phyloP scores from a whole-genome alignment of 495 filamentous ascomycete genomes.

The Penicillium verhagenii region DNA sequence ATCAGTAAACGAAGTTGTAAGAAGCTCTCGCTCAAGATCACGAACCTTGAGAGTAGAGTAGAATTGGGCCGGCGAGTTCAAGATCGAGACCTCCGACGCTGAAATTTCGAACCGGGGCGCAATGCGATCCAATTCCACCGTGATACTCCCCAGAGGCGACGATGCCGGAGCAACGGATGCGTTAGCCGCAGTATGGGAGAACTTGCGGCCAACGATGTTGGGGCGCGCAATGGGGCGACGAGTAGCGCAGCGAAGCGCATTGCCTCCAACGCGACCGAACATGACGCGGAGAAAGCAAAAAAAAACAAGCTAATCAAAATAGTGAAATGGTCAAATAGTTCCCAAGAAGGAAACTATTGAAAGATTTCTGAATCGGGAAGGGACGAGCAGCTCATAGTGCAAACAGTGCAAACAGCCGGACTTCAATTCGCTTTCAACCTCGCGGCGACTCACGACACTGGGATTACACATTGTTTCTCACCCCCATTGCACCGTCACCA shows the following conservation, averaged over 20 bases:
- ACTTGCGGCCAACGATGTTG: slow-evolving; percentile 38
- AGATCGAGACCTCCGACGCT: slow-evolving; percentile 74
- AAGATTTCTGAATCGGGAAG: slow-evolving; percentile 27
- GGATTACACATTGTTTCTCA: slow-evolving; percentile 14
- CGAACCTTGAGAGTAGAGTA: slow-evolving; percentile 82
- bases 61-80: slow-evolving; percentile 79
- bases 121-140: slow-evolving; percentile 79
- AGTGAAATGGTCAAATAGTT: no score
- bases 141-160: slow-evolving; percentile 56
- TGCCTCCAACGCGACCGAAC: slow-evolving; percentile 44
- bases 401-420: slow-evolving; percentile 42
- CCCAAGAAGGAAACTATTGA: neutral
- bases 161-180: slow-evolving; percentile 29
- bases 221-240: slow-evolving; percentile 31
- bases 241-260: slow-evolving; percentile 35
- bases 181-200: slow-evolving; percentile 32
- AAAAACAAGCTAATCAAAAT: neutral
- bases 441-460: slow-evolving; percentile 6
- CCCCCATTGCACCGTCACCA: slow-evolving; percentile 47
- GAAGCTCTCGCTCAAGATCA: neutral
- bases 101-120: slow-evolving; percentile 84
- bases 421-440: slow-evolving; percentile 23
- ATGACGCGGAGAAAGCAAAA: slow-evolving; percentile 18
- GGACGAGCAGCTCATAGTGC: slow-evolving; percentile 14
- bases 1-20: slow-evolving; percentile 6